phyloP scores from a whole-genome alignment of 23 red algal genomes.

The Gracilaria caudata region DNA sequence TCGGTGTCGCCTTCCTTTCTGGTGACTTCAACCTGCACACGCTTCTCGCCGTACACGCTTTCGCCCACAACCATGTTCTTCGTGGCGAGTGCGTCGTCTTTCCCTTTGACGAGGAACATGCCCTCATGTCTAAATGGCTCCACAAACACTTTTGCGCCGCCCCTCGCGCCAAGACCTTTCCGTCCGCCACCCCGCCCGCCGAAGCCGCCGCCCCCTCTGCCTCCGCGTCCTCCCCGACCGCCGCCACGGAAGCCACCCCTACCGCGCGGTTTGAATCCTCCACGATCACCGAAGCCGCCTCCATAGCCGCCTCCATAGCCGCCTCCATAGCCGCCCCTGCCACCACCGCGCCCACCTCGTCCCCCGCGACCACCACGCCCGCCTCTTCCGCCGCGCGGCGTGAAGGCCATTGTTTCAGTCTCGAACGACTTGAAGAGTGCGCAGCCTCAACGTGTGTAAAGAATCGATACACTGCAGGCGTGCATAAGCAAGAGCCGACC shows the following conservation, averaged over 20 bases:
- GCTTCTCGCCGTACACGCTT: constrained; percentile 97
- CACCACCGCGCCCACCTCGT: constrained; percentile 44
- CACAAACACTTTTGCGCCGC: constrained; percentile 84
- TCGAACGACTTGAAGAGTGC: neutral
- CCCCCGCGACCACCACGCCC: constrained; percentile 41
- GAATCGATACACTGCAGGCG: too few species aligned
- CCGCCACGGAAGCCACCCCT: constrained; percentile 58
- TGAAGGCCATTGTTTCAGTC: constrained; percentile 55
- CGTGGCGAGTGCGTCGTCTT: constrained; percentile 95
- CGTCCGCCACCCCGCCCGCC: constrained; percentile 44
- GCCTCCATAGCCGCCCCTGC: constrained; percentile 47
- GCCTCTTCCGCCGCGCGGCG: constrained; percentile 62
- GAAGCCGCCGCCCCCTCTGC: constrained; percentile 41
- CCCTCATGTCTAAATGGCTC: constrained; percentile 89
- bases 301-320: constrained; percentile 51
- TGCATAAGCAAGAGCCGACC: too few species aligned
- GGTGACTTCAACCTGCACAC: constrained; percentile 82
- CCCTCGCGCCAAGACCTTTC: constrained; percentile 54
- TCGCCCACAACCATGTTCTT: constrained; percentile 94
- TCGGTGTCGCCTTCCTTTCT: constrained; percentile 38
- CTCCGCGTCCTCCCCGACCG: constrained; percentile 55
- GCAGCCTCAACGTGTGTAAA: too few species aligned
- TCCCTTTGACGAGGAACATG: constrained; percentile 93
- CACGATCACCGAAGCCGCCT: constrained; percentile 70
- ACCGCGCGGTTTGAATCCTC: constrained; percentile 73